These are phyloP conservation scores for Microbotryomycetes sp. DNA, from an alignment of 1,284 basidiomycete species.

Conservation along the genomic window DNA sequence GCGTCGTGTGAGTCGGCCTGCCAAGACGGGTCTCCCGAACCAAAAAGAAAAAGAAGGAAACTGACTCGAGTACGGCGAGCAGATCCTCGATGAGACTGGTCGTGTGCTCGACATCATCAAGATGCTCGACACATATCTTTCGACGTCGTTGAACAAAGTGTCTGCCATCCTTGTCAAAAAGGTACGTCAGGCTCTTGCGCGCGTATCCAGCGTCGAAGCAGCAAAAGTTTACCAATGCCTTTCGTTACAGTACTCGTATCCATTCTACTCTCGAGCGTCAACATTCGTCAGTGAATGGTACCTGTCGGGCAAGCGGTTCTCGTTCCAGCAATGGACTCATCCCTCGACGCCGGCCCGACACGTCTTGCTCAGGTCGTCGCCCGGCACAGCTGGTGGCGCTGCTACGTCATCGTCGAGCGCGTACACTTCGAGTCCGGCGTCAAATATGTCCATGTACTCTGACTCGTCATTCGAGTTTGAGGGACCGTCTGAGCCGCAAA, in stretches of 20 bases:
- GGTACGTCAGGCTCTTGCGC: constrained; percentile 16
- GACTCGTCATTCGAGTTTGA: not conserved
- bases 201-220: not conserved
- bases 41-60: too few species aligned
- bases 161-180: constrained; percentile 94
- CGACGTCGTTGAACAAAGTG: constrained; percentile 75
- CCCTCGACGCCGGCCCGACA: constrained; percentile 32
- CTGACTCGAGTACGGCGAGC: too few species aligned
- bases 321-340: constrained; percentile 28
- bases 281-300: constrained; percentile 89
- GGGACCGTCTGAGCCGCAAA: constrained; percentile 25
- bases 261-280: constrained; percentile 89
- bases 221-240: not conserved
- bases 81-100: constrained; percentile 59
- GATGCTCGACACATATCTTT: constrained; percentile 73
- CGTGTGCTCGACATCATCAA: constrained; percentile 60
- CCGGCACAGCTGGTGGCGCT: too few species aligned
- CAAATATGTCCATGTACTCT: constrained; percentile 3
- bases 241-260: constrained; percentile 63
- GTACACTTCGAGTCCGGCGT: constrained; percentile 9
- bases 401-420: constrained; percentile 12
- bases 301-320: constrained; percentile 46
- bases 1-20: constrained; percentile 20
- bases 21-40: too few species aligned
- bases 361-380: constrained; percentile 7